These are phyloP conservation scores for Arachnopeziza araneosa DNA, from an alignment of 2,329 filamentous ascomycete genomes.

Conservation along the genomic window DNA sequence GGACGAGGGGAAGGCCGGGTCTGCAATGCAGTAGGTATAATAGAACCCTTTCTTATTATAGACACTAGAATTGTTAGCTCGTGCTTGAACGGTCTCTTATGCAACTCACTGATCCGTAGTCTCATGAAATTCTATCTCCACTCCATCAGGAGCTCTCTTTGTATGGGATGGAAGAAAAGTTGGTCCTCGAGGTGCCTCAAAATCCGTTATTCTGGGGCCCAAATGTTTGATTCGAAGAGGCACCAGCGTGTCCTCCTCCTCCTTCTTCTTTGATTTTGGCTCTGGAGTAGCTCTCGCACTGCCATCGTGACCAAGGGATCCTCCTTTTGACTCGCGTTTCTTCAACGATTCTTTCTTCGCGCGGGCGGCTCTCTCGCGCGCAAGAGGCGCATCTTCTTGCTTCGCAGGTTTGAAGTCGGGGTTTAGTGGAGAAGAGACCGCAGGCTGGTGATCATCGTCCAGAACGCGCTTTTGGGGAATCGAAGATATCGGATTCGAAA, in stretches of 20 bases:
- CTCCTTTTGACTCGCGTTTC: constrained; percentile 58
- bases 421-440: constrained; percentile 70
- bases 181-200: constrained; percentile 53
- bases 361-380: constrained; percentile 35
- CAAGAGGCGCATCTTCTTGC: constrained; percentile 27
- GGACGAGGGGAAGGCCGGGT: constrained; percentile 78
- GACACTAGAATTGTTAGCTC: constrained; percentile 37
- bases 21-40: constrained; percentile 86
- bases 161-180: constrained; percentile 52
- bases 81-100: not conserved
- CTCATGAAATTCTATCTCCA: constrained; percentile 53
- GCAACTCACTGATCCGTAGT: constrained; percentile 56
- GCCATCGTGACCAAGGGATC: constrained; percentile 37
- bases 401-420: constrained; percentile 50
- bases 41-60: constrained; percentile 71
- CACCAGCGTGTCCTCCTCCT: constrained; percentile 34
- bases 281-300: constrained; percentile 54
- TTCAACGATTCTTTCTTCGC: constrained; percentile 63
- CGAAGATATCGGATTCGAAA: constrained; percentile 31
- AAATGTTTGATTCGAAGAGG: constrained; percentile 58
- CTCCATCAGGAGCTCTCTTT: constrained; percentile 43
- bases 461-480: constrained; percentile 61
- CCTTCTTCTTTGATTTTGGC: constrained; percentile 34
- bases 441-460: constrained; percentile 65
- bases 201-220: constrained; percentile 52